Evolutionary conservation across 345 rosid species (phyloP), one percentile per base, ranked within the genome.

Genomic region (Lagerstroemia speciosa): DNA sequence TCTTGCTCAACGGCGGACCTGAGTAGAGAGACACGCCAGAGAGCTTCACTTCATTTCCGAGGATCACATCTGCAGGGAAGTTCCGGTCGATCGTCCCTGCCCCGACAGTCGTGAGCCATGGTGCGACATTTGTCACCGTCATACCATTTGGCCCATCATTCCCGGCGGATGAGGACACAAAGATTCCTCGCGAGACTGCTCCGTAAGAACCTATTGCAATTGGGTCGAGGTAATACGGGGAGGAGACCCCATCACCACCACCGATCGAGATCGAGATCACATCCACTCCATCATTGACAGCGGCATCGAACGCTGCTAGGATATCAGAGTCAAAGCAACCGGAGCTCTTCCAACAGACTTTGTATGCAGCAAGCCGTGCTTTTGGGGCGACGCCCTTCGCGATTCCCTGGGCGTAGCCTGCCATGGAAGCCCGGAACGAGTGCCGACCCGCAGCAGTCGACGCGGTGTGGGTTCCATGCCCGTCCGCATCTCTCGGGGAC

Each of bases 371-470:
- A 26, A 91, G 69, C 24, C 96, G 77, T 32, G 95, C 91, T 65
- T 91, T 91, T 8, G 93, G 93, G 3, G 97, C 96, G 6, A 93
- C 95, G 0, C 95, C 98, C 70, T 91, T 93, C 0, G 98, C 95
- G 10, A 91, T 76, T 11, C 94, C 96, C 0, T 74, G 11, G 9
- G 97, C 95, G 65, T 86, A 93, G 5, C 96, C 97, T 20, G 77
- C 78, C 93, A 93, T 86, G 67, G 88, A 91, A 6, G 91, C 93
- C 0, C 74, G 71, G 70, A 87, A 91, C 2, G 88, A 64, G 75
- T 89, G 58, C 65, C 96, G 76, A 0, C 97, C 91, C 0, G 93
- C 87, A 8, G 91, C 90, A 8, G 91, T 93, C 3, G 95, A 93
- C 3, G 95, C 89, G 0, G 91, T 91, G 79, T 91, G 89, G 6